Base-by-base conservation (phyloP, 306 rosid genomes). In the Astragalus glycyphyllos region DNA sequence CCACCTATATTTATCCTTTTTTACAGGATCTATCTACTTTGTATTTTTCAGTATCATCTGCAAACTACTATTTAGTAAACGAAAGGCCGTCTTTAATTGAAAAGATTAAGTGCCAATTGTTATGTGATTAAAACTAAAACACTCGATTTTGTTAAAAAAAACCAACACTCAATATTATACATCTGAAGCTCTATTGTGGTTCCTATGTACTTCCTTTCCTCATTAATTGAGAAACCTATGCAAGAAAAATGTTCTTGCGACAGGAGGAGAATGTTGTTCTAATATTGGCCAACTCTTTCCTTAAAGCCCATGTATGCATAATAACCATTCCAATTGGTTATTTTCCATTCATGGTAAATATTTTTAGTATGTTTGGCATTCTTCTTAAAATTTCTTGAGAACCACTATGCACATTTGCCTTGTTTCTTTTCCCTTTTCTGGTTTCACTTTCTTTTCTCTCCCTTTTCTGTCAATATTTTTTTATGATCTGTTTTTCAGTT, bases 21-120 rank as follows among this genome's bases (percentile, higher is more conserved):
- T 13, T 23, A 23, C 47, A 48, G 50, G 62, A 75, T 67, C 45
- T 34, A 6, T 49, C 58, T 48, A 38, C 68, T 26, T 13, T 8
- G 6, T 50, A 48, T 68, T 58, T 35, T 76, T 15, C 62, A 14
- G 62, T 68, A 17, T 48, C 49, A 58, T 67, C 63, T 58, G 34
- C 58, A 57, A 61, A 76, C 58, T n/a, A n/a, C n/a, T 34, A 16
- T 34, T 23, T 48, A 61, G 37, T 49, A 61, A 61, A 48, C 35
- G n/a, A 16, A 60, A 34, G 11, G 53, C 35, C 34, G 17, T 32
- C 68, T 32, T 71, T 32, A 34, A 20, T 71, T 46, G 58, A 46
- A 49, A 68, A 11, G 38, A 71, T 14, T 16, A 16, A 42, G 32
- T 63, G 31, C 46, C 11, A 38, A n/a, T 49, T 49, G 11, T 35